Percentiles rank a stretch among this genome's conserved stretches.
Conservation (phyloP, 2,329 filamentous ascomycete genomes). For the Alternaria hordeiaustralica region DNA sequence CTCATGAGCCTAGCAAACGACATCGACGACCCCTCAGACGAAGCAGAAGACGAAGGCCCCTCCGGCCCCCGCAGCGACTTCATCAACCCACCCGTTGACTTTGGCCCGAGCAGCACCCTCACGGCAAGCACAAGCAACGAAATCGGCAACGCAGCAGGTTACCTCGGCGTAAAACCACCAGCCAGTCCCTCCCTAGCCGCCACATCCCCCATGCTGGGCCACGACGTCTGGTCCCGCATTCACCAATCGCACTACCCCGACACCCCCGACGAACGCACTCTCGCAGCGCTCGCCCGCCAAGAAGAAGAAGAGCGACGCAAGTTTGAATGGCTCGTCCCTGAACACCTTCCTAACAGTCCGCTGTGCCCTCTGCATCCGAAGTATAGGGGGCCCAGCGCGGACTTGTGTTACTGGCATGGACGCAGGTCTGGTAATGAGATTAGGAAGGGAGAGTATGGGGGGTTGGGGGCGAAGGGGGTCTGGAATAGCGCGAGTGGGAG, state of each 20-base stretch:
- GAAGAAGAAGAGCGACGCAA: conserved; percentile 37
- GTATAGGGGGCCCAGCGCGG: conserved; percentile 47
- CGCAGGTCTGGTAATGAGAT: conserved; percentile 36
- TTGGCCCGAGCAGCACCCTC: conserved; percentile 6
- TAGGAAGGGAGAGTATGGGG: conserved; percentile 11
- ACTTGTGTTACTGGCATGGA: conserved; percentile 53
- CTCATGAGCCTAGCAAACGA: conserved; percentile 40
- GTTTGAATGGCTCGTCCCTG: conserved; percentile 52
- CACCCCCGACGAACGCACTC: conserved; percentile 4
- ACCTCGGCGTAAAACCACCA: conserved; percentile 14
- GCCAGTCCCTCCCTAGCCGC: not conserved
- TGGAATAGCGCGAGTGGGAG: not conserved
- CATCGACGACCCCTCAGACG: conserved; percentile 12
- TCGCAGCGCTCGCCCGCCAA: conserved; percentile 12
- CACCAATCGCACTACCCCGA: conserved; percentile 7
- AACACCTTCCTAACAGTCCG: conserved; percentile 53
- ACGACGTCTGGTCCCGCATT: conserved; percentile 24
- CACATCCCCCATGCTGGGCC: conserved; percentile 1
- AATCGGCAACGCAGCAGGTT: not conserved
- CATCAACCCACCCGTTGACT: not conserved
- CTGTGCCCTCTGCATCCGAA: conserved; percentile 52
- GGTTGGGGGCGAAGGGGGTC: conserved; percentile 2
- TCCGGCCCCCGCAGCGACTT: conserved; percentile 14
- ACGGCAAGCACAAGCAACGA: not conserved
- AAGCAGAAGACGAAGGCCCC: conserved; percentile 32